These are phyloP conservation scores for Pichia exigua DNA, from an alignment of 805 yeast species.

Conservation along the genomic window DNA sequence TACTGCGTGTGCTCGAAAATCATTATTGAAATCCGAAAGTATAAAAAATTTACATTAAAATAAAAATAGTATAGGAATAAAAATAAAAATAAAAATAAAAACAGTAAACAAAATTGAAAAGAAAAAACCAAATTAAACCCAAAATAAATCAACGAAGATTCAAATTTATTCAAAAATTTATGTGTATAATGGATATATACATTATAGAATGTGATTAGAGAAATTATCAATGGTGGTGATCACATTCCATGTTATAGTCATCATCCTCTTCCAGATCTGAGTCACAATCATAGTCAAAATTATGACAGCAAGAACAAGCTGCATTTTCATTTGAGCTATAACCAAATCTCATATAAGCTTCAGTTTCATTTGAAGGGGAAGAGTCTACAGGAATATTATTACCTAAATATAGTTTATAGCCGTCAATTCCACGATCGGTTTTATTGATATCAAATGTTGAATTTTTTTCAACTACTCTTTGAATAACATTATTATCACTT, in stretches of 20 bases:
- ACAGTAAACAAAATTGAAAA: not conserved
- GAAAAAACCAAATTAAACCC: not conserved
- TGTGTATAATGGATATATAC: not conserved
- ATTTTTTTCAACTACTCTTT: slow-evolving; percentile 42
- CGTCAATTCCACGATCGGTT: slow-evolving; percentile 29
- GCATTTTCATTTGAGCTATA: slow-evolving; percentile 15
- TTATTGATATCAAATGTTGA: slow-evolving; percentile 28
- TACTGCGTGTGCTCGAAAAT: too few species aligned
- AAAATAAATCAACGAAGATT: not conserved
- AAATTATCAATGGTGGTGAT: not conserved
- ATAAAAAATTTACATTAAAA: too few species aligned
- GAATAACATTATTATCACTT: slow-evolving; percentile 36
- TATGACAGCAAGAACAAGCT: slow-evolving; percentile 9
- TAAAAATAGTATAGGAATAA: not conserved
- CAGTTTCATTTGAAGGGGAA: slow-evolving; percentile 29
- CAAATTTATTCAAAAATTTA: not conserved
- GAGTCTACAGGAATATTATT: slow-evolving; percentile 14
- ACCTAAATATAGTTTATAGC: slow-evolving; percentile 28
- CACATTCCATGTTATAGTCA: slow-evolving; percentile 11
- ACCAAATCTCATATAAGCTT: slow-evolving; percentile 28
- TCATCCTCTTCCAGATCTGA: slow-evolving; percentile 23
- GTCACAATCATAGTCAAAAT: slow-evolving; percentile 19
- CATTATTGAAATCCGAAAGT: not conserved
- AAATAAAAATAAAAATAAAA: not conserved
- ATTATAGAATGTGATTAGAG: not conserved